A percentile compares a stretch with the other conserved stretches of the same genome.
Evolutionary conservation across 345 rosid genomes (phyloP).

Genomic region (Excoecaria cochinchinensis): DNA sequence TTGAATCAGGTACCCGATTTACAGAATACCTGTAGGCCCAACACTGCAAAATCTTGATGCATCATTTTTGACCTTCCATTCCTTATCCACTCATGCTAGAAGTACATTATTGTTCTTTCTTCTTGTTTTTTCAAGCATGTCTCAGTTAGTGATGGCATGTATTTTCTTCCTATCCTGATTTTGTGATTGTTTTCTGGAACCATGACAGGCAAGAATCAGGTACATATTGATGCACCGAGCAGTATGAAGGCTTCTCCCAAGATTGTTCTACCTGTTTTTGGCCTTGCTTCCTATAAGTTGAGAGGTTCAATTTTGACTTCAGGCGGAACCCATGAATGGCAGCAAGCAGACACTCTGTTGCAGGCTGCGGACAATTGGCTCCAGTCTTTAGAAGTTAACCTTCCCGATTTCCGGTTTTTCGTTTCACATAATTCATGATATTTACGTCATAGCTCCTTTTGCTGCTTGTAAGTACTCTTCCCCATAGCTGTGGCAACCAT

Average conservation of each 20-base stretch:
- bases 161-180: neutral
- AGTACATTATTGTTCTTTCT: constrained; percentile 32
- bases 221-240: constrained; percentile 23
- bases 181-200: constrained; percentile 9
- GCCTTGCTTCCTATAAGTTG: constrained; percentile 72
- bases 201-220: constrained; percentile 39
- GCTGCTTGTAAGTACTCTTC: constrained; percentile 1
- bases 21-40: constrained; percentile 77
- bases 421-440: constrained; percentile 40
- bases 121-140: neutral
- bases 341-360: constrained; percentile 37
- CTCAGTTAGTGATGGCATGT: neutral
- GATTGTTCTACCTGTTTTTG: constrained; percentile 56
- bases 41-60: constrained; percentile 75
- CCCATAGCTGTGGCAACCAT: neutral
- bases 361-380: constrained; percentile 56
- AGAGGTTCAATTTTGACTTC: constrained; percentile 56
- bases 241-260: constrained; percentile 41
- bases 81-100: constrained; percentile 51
- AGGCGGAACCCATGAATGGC: constrained; percentile 41
- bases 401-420: constrained; percentile 60
- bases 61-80: constrained; percentile 79
- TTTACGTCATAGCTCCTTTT: constrained; percentile 17
- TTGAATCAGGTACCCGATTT: constrained; percentile 74
- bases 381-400: constrained; percentile 38